Base-by-base conservation (phyloP, 1,139 yeast species). In the Saccharomycopsis hybrid region DNA sequence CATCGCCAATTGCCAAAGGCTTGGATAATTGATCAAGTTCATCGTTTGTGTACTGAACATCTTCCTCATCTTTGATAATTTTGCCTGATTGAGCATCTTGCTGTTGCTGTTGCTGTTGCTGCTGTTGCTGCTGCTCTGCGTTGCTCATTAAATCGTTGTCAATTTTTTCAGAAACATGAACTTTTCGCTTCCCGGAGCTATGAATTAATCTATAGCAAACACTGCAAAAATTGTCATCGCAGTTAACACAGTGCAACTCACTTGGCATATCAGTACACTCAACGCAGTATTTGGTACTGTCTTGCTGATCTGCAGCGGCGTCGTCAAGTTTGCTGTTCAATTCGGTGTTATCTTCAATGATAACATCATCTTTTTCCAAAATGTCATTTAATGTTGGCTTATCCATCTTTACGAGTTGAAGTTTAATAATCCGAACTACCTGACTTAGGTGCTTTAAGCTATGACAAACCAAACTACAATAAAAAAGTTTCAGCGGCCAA, bases 231-330 rank as follows among this genome's bases (percentile, higher is more conserved):
- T 70, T 70, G 57, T 83, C 90, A 37, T 74, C 76, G 63, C 90
- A 83, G 47, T 71, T 71, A 37, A 65, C 60, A 62, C 90, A 83
- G 33, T 67, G 62, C 8, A 79, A 64, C 56, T 80, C 85, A 3
- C 76, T 68, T 29, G 84, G 81, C 78, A 80, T 85, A 60, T 83
- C 86, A 35, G 76, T 76, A 62, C 90, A 83, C 57, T 82, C 89
- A 11, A 78, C 70, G 63, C 90, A 82, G 41, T 74, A 64, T 2
- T 69, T 69, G 1, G 52, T 55, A 4, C 57, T 62, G n/a, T 59
- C 59, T 1, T 55, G 56, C 2, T 56, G 60, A 4, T 49, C 61
- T 3, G 53, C 56, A 5, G 43, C 9, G 31, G 13, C 28, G 13
- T 44, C 46, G 27, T 49, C 51, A 25, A 45, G 8, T 41, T 27